These are phyloP conservation scores for Prunus armeniaca DNA, from an alignment of 306 rosid species.

Conservation along the genomic window DNA sequence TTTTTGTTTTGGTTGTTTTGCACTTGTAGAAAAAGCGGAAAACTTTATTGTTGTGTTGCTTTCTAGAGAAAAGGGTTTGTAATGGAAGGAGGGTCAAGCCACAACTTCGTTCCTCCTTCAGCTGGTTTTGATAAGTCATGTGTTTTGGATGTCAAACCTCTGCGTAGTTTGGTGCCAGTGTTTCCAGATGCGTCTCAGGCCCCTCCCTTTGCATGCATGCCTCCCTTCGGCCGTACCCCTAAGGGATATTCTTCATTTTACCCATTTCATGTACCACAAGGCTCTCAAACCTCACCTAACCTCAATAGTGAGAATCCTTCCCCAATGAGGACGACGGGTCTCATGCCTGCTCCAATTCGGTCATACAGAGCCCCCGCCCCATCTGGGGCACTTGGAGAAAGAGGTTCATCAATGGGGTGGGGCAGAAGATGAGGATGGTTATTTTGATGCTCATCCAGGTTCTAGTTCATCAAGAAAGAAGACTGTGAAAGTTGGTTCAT, in stretches of 20 bases:
- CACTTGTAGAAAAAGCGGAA: neutral
- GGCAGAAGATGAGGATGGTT: neutral
- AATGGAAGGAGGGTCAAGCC: conserved; percentile 53
- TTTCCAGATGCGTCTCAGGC: conserved; percentile 36
- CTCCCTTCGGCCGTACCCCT: conserved; percentile 25
- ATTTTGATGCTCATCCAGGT: conserved; percentile 17
- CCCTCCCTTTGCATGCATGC: conserved; percentile 23
- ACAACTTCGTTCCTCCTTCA: conserved; percentile 38
- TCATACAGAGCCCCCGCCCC: conserved; percentile 25
- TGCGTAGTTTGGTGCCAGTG: conserved; percentile 53
- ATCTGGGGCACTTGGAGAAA: neutral
- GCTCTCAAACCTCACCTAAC: conserved; percentile 31
- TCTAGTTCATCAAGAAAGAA: conserved; percentile 29
- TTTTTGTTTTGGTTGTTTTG: neutral
- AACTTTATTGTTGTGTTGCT: neutral
- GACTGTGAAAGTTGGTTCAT: conserved; percentile 27
- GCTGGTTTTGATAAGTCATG: conserved; percentile 48
- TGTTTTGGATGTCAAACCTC: conserved; percentile 61
- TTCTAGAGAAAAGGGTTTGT: conserved; percentile 22
- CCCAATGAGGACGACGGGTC: conserved; percentile 6
- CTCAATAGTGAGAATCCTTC: conserved; percentile 16
- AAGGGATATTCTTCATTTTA: conserved; percentile 50
- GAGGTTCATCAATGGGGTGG: conserved; percentile 12
- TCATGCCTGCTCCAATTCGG: conserved; percentile 44
- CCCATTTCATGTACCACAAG: conserved; percentile 30